Evolutionary conservation across 1,284 basidiomycete species (phyloP), one percentile per base, ranked within the genome.

Genomic region (Volvariella volvacea): DNA sequence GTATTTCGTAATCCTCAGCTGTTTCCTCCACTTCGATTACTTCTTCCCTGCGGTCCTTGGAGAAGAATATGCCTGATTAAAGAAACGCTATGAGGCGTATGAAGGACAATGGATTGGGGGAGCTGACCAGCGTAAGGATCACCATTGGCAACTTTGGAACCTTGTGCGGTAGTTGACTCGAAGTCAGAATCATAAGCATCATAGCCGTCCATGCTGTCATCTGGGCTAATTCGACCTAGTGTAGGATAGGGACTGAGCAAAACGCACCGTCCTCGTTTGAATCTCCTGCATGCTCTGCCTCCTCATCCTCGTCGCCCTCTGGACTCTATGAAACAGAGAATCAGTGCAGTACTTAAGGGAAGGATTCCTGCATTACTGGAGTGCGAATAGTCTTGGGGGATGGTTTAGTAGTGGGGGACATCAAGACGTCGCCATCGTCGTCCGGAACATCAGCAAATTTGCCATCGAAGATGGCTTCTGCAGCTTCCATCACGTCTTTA

Each of bases 401-500:
- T 36, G 34, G 34, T 8, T 36, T 36, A 28, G 6, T 28, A 21
- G 43, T 49, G 7, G 46, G 42, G 19, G 53, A 50, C 56, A 63
- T 62, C 60, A 54, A 56, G 55, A 72, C 67, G 49, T 78, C 79
- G 8, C 68, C 75, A 43, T 76, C 77, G n/a, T 72, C 79, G 45
- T 82, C 81, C 44, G 68, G 67, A 7, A 90, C 66, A 55, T 85
- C 67, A 52, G 85, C 82, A 54, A 90, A 91, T 52, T 83, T 80
- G 15, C 90, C 91, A 48, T 84, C 83, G 54, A 88, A 85, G 49
- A 91, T 83, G 43, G 71, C 78, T 59, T 88, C 90, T 2, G 91
- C 90, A n/a, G 92, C 91, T 55, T 85, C 73, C 86, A 89, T 89
- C 22, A 90, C 85, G 69, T 93, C 90, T 55, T 80, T 88, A 55